Base-by-base conservation (phyloP, 345 rosid genomes). In the Eucalyptus microcorys region DNA sequence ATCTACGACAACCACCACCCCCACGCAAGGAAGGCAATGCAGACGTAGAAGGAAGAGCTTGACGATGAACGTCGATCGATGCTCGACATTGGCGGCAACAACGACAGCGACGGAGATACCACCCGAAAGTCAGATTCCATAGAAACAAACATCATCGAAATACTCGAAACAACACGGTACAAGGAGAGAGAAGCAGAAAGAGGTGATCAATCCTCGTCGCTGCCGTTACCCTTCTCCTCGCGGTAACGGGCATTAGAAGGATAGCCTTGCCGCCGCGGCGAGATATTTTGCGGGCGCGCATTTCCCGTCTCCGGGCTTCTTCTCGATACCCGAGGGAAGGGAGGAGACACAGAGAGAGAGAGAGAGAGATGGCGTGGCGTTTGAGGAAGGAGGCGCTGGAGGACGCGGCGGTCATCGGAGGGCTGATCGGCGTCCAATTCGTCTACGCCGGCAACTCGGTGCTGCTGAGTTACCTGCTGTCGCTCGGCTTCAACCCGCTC, bases 361-460 rank as follows among this genome's bases (percentile, higher is more conserved):
- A 4, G 42, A 24, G 81, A 19, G 43, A 71, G 43, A 86, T 86
- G 87, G 64, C 68, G 66, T 53, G 32, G 87, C 22, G 87, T 53
- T 37, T 34, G 87, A 40, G 40, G 59, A 86, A 86, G 27, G 87
- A 59, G 68, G 87, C 6, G 59, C 12, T 96, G 85, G 99, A 95
- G 91, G 98, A 97, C 85, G 64, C 90, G 88, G 90, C 83, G 80
- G 91, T 95, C 27, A 85, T 94, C 37, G 98, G 95, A 55, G 99
- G 99, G 24, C 91, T 96, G 90, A 87, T 96, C 40, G 93, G 66
- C 48, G 93, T 95, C 88, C 99, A 96, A 90, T 91, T 97, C 91
- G 93, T 96, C 13, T 95, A 95, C 86, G 98, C 99, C 59, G 99
- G 95, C 14, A 96, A 94, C 89, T 92, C 99, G 3, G 87, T 96